These are phyloP conservation scores for Aspergillus sp. DNA, from an alignment of 2,329 filamentous ascomycete genomes.

Conservation along the genomic window DNA sequence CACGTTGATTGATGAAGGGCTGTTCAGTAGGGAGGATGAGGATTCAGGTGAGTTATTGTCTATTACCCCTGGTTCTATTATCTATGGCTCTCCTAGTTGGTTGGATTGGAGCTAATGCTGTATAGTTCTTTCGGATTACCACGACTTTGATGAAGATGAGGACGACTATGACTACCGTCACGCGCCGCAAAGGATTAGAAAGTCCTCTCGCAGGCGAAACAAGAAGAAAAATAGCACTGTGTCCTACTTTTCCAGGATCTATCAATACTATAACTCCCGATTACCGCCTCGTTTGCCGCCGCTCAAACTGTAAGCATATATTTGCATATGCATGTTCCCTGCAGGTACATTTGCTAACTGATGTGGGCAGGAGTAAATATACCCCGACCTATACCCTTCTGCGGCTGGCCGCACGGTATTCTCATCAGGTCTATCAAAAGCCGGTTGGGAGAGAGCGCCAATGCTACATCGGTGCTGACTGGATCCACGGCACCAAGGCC, in stretches of 20 bases:
- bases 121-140: conserved; percentile 7
- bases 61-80: too few relatives aligned
- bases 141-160: background rate
- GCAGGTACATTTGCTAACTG: background rate
- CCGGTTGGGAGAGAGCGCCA: conserved; percentile 57
- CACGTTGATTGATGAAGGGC: conserved; percentile 62
- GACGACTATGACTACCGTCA: background rate
- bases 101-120: background rate
- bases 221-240: conserved; percentile 13
- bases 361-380: conserved; percentile 47
- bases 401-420: conserved; percentile 70
- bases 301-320: conserved; percentile 50
- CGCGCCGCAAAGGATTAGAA: conserved; percentile 1
- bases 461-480: conserved; percentile 63
- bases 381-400: conserved; percentile 68
- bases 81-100: background rate
- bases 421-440: conserved; percentile 62
- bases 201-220: background rate
- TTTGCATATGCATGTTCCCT: conserved; percentile 15
- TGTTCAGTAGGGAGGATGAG: conserved; percentile 36
- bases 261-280: conserved; percentile 68
- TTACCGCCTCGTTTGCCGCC: conserved; percentile 60
- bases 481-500: conserved; percentile 67
- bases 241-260: conserved; percentile 66
- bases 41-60: conserved; percentile 18